Evolutionary conservation across 1,284 basidiomycete genomes (phyloP).

Genomic region (Chiua sp.): DNA sequence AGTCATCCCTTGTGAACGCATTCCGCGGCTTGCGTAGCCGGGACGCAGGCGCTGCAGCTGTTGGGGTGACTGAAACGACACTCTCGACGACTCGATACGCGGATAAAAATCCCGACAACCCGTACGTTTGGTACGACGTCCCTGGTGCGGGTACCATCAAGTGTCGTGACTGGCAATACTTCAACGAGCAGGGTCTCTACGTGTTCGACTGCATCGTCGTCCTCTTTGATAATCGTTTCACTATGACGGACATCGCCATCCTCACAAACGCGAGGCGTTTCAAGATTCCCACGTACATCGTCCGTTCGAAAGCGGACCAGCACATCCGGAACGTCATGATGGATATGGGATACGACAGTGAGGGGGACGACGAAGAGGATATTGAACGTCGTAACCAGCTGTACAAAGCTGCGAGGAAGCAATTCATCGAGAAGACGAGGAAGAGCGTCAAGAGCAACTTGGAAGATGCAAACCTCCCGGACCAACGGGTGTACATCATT

Average conservation of each 20-base stretch:
- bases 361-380: constrained; percentile 1
- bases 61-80: constrained; percentile 24
- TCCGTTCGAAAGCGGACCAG: constrained; percentile 1
- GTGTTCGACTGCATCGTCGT: constrained; percentile 29
- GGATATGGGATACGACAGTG: constrained; percentile 11
- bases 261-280: constrained; percentile 7
- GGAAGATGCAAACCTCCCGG: constrained; percentile 7
- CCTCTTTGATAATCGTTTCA: constrained; percentile 19
- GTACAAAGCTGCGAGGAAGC: constrained; percentile 2
- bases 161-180: constrained; percentile 28
- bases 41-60: constrained; percentile 20
- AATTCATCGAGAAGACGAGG: constrained; percentile 13
- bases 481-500: constrained; percentile 16
- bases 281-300: constrained; percentile 8
- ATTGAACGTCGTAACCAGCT: constrained; percentile 2
- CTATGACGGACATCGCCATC: constrained; percentile 7
- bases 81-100: constrained; percentile 21
- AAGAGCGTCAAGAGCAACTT: constrained; percentile 6
- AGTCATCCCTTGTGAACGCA: constrained; percentile 25
- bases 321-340: constrained; percentile 13
- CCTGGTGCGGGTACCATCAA: constrained; percentile 26
- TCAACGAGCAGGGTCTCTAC: constrained; percentile 28
- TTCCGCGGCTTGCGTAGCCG: constrained; percentile 17
- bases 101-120: constrained; percentile 19
- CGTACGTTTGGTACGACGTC: constrained; percentile 25